A percentile compares a stretch with the other conserved stretches of the same genome.
phyloP scores from a whole-genome alignment of 1,284 basidiomycete species.

The Volvariella surrecta region DNA sequence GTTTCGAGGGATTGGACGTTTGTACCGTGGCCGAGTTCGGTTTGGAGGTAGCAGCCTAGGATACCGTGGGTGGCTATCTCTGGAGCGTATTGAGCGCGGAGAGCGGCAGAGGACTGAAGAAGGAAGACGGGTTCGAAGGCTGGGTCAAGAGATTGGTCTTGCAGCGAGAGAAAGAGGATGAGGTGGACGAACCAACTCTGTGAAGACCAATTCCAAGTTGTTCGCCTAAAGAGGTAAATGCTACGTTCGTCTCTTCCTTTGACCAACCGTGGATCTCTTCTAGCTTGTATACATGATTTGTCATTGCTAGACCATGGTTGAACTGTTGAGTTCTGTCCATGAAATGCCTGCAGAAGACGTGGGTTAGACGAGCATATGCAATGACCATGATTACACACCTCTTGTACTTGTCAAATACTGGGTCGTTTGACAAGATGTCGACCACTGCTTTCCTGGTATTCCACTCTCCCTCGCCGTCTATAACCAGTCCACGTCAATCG shows the following conservation, averaged over 20 bases:
- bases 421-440: slow-evolving; percentile 43
- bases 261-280: slow-evolving; percentile 46
- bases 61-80: slow-evolving; percentile 49
- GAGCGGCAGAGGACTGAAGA: slow-evolving; percentile 44
- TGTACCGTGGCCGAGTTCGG: slow-evolving; percentile 72
- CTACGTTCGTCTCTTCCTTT: slow-evolving; percentile 33
- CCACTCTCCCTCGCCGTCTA: slow-evolving; percentile 45
- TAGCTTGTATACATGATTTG: slow-evolving; percentile 49
- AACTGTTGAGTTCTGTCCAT: slow-evolving; percentile 43
- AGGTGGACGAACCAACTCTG: slow-evolving; percentile 36
- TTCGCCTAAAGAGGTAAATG: slow-evolving; percentile 42
- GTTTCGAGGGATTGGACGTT: slow-evolving; percentile 70
- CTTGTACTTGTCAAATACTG: slow-evolving; percentile 54
- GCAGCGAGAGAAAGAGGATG: not conserved
- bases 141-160: slow-evolving; percentile 19
- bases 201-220: slow-evolving; percentile 45
- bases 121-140: slow-evolving; percentile 63
- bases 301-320: slow-evolving; percentile 38
- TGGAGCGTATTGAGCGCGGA: slow-evolving; percentile 39
- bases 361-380: not conserved
- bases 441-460: slow-evolving; percentile 38
- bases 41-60: slow-evolving; percentile 67
- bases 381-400: slow-evolving; percentile 28
- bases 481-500: not conserved
- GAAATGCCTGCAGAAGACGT: slow-evolving; percentile 31